These are phyloP conservation scores for Tetrahymena borealis DNA, from an alignment of 73 alveolate species.

Conservation along the genomic window DNA sequence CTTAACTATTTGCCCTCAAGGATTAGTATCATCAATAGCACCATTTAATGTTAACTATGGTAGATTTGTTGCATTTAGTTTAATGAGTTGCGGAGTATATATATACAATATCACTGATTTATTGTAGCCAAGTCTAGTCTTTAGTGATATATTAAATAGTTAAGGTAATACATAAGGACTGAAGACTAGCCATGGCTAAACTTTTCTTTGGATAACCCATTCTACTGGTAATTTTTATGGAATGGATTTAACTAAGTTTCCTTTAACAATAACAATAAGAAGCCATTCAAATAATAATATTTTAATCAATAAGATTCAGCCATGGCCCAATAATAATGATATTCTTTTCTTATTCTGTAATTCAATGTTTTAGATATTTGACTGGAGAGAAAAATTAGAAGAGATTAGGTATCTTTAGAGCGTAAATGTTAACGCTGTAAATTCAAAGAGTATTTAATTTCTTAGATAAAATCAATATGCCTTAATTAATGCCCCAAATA, in stretches of 20 bases:
- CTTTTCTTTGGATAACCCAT: neutral
- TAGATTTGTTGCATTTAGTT: neutral
- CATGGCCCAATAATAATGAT: neutral
- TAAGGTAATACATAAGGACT: neutral
- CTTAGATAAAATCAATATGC: too few relatives aligned
- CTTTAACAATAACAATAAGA: neutral
- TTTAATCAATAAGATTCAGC: neutral
- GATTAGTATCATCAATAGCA: neutral
- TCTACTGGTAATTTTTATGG: neutral
- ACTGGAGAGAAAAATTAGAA: too few relatives aligned
- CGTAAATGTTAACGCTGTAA: too few relatives aligned
- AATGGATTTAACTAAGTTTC: neutral
- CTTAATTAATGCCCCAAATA: neutral
- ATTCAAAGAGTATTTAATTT: too few relatives aligned
- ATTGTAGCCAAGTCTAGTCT: neutral
- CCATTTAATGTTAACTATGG: neutral
- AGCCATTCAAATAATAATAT: neutral
- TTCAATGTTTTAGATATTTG: too few relatives aligned
- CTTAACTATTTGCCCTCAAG: neutral
- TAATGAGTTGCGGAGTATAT: neutral
- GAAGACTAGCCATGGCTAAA: neutral
- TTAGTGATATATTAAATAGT: neutral
- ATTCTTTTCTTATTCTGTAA: neutral
- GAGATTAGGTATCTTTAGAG: too few relatives aligned
- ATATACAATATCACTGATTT: neutral